Conservation (phyloP, 352 stramenopile genomes). For the Phytophthora cryptogea region DNA sequence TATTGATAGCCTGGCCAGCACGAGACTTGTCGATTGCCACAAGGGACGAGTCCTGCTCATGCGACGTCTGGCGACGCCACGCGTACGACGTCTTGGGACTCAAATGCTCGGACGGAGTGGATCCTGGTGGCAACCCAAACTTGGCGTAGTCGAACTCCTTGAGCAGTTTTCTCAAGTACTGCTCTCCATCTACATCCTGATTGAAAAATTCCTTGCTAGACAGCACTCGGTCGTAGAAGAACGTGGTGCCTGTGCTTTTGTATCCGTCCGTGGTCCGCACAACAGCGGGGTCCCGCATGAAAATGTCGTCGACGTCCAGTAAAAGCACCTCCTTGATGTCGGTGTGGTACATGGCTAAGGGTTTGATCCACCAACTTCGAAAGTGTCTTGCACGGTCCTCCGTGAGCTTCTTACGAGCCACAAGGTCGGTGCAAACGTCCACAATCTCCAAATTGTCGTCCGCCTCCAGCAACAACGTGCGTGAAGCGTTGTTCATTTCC, state of each 20-base stretch:
- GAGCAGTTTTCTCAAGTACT: constrained; percentile 43
- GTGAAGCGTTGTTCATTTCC: constrained; percentile 36
- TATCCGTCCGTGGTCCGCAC: constrained; percentile 50
- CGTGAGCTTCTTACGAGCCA: constrained; percentile 27
- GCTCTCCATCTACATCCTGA: constrained; percentile 36
- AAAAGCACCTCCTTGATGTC: constrained; percentile 50
- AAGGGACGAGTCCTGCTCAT: constrained; percentile 66
- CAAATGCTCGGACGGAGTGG: constrained; percentile 35
- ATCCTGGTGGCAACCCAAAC: constrained; percentile 28
- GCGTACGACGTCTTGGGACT: constrained; percentile 31
- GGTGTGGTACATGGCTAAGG: constrained; percentile 57
- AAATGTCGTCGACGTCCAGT: constrained; percentile 57
- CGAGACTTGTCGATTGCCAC: constrained; percentile 54
- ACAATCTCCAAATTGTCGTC: constrained; percentile 48
- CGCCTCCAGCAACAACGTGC: constrained; percentile 22
- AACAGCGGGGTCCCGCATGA: constrained; percentile 48
- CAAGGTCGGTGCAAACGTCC: constrained; percentile 50
- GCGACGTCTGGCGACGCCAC: constrained; percentile 40
- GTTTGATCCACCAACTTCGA: constrained; percentile 72
- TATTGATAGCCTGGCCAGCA: constrained; percentile 36
- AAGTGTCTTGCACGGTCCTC: constrained; percentile 43
- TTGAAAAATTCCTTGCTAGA: constrained; percentile 60
- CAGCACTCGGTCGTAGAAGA: constrained; percentile 76
- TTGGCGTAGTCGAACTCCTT: constrained; percentile 46
- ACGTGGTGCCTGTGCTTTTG: constrained; percentile 48